A percentile compares a stretch with the other conserved stretches of the same genome.
These are phyloP conservation scores for Emmonsiellopsis sp. DNA, from an alignment of 2,329 filamentous ascomycete species.

Conservation along the genomic window DNA sequence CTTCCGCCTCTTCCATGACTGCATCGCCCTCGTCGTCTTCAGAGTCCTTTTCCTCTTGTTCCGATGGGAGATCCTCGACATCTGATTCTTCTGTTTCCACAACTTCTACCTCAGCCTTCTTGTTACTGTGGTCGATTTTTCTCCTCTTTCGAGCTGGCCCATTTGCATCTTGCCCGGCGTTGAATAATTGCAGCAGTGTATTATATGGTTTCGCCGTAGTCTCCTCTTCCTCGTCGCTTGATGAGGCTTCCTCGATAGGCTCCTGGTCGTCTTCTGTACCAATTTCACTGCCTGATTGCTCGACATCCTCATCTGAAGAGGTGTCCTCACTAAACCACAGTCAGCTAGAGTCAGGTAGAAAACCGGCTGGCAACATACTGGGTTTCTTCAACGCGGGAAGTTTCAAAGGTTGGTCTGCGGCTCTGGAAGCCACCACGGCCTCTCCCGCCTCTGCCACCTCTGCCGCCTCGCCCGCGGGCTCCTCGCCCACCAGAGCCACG, in stretches of 20 bases:
- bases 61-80: conserved; percentile 27
- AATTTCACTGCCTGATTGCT: neutral
- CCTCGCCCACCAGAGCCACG: neutral
- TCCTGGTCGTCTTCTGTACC: conserved; percentile 7
- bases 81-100: conserved; percentile 25
- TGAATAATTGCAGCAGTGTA: conserved; percentile 48
- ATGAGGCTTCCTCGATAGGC: conserved; percentile 13
- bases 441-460: conserved; percentile 24
- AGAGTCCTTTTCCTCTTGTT: conserved; percentile 36
- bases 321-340: neutral
- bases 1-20: conserved; percentile 13
- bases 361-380: neutral
- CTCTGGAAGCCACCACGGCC: conserved; percentile 13
- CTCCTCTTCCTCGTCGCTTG: conserved; percentile 32
- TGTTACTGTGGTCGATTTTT: conserved; percentile 38
- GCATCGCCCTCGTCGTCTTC: conserved; percentile 33
- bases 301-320: neutral
- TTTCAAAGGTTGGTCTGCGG: conserved; percentile 6
- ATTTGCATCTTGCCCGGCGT: conserved; percentile 30
- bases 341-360: neutral
- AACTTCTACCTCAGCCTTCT: conserved; percentile 22
- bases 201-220: conserved; percentile 42
- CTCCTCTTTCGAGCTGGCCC: conserved; percentile 44
- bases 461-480: conserved; percentile 7
- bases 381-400: conserved; percentile 1